Percentiles rank a stretch among this genome's conserved stretches.
Conservation (phyloP, 129 eudicot genomes). For the Lactuca sativa region DNA sequence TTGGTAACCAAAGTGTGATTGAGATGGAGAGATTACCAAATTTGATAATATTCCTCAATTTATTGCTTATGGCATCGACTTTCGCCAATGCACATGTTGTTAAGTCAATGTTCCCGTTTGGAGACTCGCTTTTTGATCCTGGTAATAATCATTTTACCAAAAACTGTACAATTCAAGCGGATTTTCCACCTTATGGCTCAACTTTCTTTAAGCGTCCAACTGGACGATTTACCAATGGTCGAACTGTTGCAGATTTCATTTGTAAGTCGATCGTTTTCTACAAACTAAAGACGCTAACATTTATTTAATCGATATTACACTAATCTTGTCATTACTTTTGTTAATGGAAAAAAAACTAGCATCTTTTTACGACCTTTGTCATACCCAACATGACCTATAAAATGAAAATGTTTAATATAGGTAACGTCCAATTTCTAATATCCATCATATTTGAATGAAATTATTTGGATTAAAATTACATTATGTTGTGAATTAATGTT, state of each 20-base stretch:
- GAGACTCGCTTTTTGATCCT: constrained; percentile 64
- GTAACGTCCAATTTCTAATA: background rate
- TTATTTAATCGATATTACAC: background rate
- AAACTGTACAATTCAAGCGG: constrained; percentile 51
- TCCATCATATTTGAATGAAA: no score
- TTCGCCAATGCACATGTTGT: constrained; percentile 22
- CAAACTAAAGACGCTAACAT: background rate
- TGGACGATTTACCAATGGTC: constrained; percentile 72
- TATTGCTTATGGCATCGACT: constrained; percentile 3
- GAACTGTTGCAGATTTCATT: constrained; percentile 61
- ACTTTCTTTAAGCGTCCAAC: constrained; percentile 57
- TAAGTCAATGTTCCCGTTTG: constrained; percentile 47
- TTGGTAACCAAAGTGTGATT: constrained; percentile 14
- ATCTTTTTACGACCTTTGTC: no score
- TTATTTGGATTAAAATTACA: background rate
- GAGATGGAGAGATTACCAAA: constrained; percentile 27
- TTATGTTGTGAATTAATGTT: background rate
- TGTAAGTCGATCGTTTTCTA: constrained; percentile 30
- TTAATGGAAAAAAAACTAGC: background rate
- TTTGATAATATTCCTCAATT: constrained; percentile 10
- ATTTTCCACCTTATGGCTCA: constrained; percentile 61
- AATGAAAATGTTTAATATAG: background rate
- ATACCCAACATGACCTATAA: background rate
- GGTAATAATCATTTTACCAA: constrained; percentile 54
- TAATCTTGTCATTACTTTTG: background rate